phyloP scores from a whole-genome alignment of 148 eudicot genomes.

The Amaranthus hypochondriacus region DNA sequence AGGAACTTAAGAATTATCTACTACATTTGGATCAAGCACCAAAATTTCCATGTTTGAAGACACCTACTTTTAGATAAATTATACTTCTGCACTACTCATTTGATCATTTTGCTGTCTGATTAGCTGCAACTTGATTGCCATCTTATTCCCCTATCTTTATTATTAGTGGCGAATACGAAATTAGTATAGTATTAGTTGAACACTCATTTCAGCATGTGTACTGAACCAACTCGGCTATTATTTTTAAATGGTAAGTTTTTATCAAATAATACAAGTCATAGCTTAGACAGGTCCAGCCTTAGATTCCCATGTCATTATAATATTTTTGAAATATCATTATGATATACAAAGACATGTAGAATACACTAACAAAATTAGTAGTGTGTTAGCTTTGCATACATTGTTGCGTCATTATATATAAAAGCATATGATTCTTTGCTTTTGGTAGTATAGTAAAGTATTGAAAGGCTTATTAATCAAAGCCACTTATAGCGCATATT shows the following conservation, averaged over 20 bases:
- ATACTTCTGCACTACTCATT: neutral
- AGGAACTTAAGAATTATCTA: neutral
- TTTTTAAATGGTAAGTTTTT: too few relatives aligned
- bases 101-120: neutral
- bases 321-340: neutral
- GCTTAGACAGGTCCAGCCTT: too few relatives aligned
- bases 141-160: conserved; percentile 1
- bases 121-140: conserved; percentile 5
- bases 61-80: neutral
- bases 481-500: conserved; percentile 8
- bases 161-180: neutral
- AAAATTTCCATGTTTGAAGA: neutral
- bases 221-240: too few relatives aligned
- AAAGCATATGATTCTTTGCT: conserved; percentile 16
- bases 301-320: too few relatives aligned
- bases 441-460: conserved; percentile 10
- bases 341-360: neutral
- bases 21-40: neutral
- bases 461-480: neutral
- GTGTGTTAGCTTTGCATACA: neutral
- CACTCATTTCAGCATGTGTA: too few relatives aligned
- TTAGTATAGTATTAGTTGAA: too few relatives aligned
- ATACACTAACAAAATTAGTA: neutral
- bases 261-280: too few relatives aligned
- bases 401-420: conserved; percentile 7